Base-by-base conservation (phyloP, 371 early-diverging fungal species). In the Saksenaea vasiformis region DNA sequence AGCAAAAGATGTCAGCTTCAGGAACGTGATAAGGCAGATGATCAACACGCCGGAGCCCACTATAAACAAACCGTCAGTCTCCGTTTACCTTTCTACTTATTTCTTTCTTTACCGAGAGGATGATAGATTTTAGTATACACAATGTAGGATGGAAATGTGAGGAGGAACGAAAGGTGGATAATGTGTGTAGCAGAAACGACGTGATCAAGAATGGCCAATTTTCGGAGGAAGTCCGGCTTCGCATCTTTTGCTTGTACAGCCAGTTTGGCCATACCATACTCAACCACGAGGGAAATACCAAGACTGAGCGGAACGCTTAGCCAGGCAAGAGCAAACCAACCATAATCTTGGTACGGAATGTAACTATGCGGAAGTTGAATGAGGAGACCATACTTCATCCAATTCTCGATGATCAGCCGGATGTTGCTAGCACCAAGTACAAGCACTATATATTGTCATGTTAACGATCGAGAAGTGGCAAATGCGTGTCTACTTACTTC, bases 351-450 rank as follows among this genome's bases (percentile, higher is more conserved):
- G 43, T 67, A 66, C 15, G 85, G 81, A 58, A 78, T 77, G 65
- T 77, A 72, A 58, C 82, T 79, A 53, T 87, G 85, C 10, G 91
- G 91, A 5, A 88, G 66, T 53, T 81, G 80, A 61, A 95, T 80
- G 26, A 95, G 79, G 19, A 93, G 79, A 26, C 95, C 95, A 70
- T 95, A 95, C 71, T 95, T 95, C 71, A 87, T 69, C 78, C 86
- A 92, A 73, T 95, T 95, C 63, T 95, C 95, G 62, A 95, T 85
- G 51, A 93, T 84, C 43, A 95, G 80, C 9, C 95, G 90, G 53
- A 93, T 73, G 64, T 92, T 92, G 70, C 87, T 90, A 44, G 92
- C 95, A 56, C 90, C 87, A 39, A 95, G 86, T 11, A 95, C 74
- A 37, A 95, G 83, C 88, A 93, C 88, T 88, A 64, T 13, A 22